These are phyloP conservation scores for Tuber brumale DNA, from an alignment of 495 filamentous ascomycete species.

Conservation along the genomic window DNA sequence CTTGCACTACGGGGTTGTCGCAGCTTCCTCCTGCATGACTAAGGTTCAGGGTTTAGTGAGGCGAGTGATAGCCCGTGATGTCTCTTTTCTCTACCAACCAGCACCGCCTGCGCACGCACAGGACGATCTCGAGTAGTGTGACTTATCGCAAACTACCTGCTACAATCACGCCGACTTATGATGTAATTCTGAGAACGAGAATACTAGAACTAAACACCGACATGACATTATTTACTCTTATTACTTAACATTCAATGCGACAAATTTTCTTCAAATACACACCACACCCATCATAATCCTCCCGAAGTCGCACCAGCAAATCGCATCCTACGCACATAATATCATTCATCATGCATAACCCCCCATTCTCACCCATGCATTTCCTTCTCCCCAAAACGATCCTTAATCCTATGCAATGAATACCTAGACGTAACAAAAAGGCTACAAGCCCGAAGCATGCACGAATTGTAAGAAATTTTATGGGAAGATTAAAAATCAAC, in stretches of 20 bases:
- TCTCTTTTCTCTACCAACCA: background rate
- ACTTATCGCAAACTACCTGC: background rate
- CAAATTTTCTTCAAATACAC: background rate
- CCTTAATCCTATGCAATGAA: background rate
- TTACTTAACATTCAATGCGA: background rate
- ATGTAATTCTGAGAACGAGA: background rate
- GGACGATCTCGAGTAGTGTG: background rate
- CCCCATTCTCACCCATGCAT: background rate
- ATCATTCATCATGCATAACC: background rate
- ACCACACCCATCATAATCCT: background rate
- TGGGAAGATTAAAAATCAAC: background rate
- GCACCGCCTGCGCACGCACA: background rate
- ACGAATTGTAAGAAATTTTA: background rate
- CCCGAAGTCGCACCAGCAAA: background rate
- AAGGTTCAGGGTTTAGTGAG: background rate
- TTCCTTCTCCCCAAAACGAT: background rate
- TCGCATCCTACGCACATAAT: background rate
- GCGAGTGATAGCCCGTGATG: background rate
- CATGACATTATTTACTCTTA: background rate
- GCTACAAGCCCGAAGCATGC: background rate
- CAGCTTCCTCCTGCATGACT: background rate
- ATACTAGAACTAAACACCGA: background rate
- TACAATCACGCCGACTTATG: background rate
- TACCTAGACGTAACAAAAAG: background rate
- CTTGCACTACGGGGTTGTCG: background rate